Evolutionary conservation across 495 filamentous ascomycete genomes (phyloP).

Genomic region (Hypoxylon lienhwacheense): DNA sequence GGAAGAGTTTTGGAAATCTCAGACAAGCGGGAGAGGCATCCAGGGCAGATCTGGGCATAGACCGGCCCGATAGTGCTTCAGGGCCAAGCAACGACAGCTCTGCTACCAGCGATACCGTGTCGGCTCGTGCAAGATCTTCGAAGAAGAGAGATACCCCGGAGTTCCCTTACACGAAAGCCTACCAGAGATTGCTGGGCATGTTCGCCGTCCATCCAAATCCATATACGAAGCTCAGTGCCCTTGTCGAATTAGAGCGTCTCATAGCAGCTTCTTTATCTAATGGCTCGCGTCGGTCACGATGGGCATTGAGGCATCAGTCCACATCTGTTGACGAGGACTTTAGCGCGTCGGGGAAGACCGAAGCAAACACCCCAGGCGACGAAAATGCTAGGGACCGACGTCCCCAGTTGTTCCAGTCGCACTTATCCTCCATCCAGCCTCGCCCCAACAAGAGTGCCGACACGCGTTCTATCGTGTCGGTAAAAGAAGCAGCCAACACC

Average conservation of each 20-base stretch:
- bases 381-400: slow-evolving; percentile 71
- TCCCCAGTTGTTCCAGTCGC: slow-evolving; percentile 55
- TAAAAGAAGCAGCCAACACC: slow-evolving; percentile 54
- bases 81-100: slow-evolving; percentile 47
- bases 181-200: slow-evolving; percentile 75
- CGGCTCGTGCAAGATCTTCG: slow-evolving; percentile 39
- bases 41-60: slow-evolving; percentile 34
- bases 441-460: slow-evolving; percentile 40
- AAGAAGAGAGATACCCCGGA: slow-evolving; percentile 50
- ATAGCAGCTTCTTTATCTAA: slow-evolving; percentile 72
- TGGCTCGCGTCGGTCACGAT: slow-evolving; percentile 42
- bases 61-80: slow-evolving; percentile 37
- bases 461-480: slow-evolving; percentile 48
- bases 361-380: slow-evolving; percentile 41
- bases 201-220: slow-evolving; percentile 92
- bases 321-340: slow-evolving; percentile 25
- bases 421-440: slow-evolving; percentile 37
- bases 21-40: slow-evolving; percentile 45
- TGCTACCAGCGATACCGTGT: slow-evolving; percentile 47
- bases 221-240: slow-evolving; percentile 77
- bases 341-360: slow-evolving; percentile 21
- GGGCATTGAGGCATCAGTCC: slow-evolving; percentile 33
- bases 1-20: slow-evolving; percentile 57
- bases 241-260: slow-evolving; percentile 80
- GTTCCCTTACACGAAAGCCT: slow-evolving; percentile 75